Base-by-base conservation (phyloP, 495 filamentous ascomycete species). In the Talaromyces adpressus region DNA sequence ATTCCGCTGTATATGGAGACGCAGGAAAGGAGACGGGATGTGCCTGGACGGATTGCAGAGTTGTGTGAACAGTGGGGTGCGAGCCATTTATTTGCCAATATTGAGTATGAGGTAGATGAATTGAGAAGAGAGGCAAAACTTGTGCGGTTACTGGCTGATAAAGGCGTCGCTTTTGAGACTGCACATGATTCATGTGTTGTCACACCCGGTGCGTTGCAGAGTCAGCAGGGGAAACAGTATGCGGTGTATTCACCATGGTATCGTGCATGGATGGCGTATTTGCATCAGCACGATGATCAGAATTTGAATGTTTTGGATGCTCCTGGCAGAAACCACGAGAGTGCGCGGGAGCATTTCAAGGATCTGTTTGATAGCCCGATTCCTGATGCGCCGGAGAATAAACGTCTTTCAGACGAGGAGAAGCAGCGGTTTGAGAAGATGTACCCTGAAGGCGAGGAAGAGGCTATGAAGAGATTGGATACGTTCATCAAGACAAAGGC, bases 191-290 rank as follows among this genome's bases (percentile, higher is more conserved):
- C 89, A 6, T 94, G 91, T 62, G 84, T 95, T 14, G 91, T 96
- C 4, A 78, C 83, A 2, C 92, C 93, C 0, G 91, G 90, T 0
- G 72, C 76, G 56, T 70, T 97, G 22, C 68, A 67, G 6, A 88
- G 79, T 8, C 84, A 87, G 8, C 78, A 76, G 6, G 89, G 91
- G 8, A 89, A 83, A 22, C 91, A 93, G 71, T 97, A 95, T 70
- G 82, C 89, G 0, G 89, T 96, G 1, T 96, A 93, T 65, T 86
- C 76, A 2, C 92, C 92, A 0, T 97, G 91, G 91, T 93, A 82
- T 69, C 75, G 86, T 16, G 68, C 89, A 0, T 97, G 92, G 92
- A 68, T 91, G 22, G 78, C 82, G 6, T 85, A 91, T 64, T 63
- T 95, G 11, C 85, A 93, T 56, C 73, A 81, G 14, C 85, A 94